Evolutionary conservation across 768 basidiomycete genomes (phyloP), one percentile per base, ranked within the genome.

Genomic region (Daedalea quercina): DNA sequence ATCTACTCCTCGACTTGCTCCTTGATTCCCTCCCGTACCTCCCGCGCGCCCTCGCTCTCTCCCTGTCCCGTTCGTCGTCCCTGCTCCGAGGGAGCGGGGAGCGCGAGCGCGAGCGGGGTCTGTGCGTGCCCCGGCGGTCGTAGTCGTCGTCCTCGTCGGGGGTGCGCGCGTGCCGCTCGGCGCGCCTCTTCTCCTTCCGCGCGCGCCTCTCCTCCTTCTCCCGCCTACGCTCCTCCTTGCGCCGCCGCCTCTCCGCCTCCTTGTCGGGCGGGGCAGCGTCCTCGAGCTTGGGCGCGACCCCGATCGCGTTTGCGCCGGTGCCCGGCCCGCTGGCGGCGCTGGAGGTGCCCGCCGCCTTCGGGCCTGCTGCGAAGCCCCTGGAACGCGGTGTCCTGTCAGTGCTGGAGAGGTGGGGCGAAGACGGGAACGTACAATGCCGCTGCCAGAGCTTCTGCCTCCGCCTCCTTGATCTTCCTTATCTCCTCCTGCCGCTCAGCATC

Each of bases 391-490:
- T 20, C n/a, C n/a, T n/a, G 48, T 49, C 11, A 40, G 19, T 48
- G 43, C 31, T 44, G 50, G 13, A 49, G 35, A 25, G 22, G 11
- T 23, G 8, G 25, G 43, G 19, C 22, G 2, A 42, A 51, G 19
- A 56, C 8, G 25, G 31, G 22, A 31, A 74, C 83, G 44, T 57
- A 87, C 86, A 97, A 70, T 41, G 90, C 92, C 24, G 83, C 78
- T 15, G 87, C 73, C 47, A 97, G 70, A 0, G 93, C 94, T 53
- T 96, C 92, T 22, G 87, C 90, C 65, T 97, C 94, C 15, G 85
- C 77, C 63, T 93, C 87, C 67, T 96, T 95, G 57, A 96, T 66
- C 61, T 77, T 80, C 52, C 80, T 71, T 28, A 96, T 85, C 71
- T 97, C 94, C 55, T 86, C 91, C 0, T 50, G 61, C 51, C 80